These are phyloP conservation scores for Clathrospora elynae DNA, from an alignment of 2,329 filamentous ascomycete species.

Conservation along the genomic window DNA sequence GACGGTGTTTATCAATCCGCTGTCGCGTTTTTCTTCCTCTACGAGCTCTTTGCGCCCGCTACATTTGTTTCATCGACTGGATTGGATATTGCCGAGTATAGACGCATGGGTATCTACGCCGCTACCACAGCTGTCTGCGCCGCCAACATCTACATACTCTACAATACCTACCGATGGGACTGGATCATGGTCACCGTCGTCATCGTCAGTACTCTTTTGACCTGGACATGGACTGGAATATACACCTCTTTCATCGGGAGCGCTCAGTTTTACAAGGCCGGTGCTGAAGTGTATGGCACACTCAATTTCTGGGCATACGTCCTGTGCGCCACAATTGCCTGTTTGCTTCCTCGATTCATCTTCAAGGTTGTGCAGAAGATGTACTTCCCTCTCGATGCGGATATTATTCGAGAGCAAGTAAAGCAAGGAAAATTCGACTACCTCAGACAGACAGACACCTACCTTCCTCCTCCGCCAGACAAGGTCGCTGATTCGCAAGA, in stretches of 20 bases:
- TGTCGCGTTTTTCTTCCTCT: slow-evolving; percentile 91
- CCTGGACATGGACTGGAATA: slow-evolving; percentile 95
- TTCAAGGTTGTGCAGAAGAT: slow-evolving; percentile 91
- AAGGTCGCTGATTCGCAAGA: slow-evolving; percentile 57
- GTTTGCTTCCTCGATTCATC: slow-evolving; percentile 83
- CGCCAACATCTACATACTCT: slow-evolving; percentile 91
- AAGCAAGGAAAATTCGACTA: slow-evolving; percentile 80
- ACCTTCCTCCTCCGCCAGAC: slow-evolving; percentile 51
- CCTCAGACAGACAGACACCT: slow-evolving; percentile 63
- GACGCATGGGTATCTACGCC: slow-evolving; percentile 85
- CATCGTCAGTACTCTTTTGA: slow-evolving; percentile 77
- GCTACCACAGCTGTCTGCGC: slow-evolving; percentile 82
- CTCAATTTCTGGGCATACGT: slow-evolving; percentile 87
- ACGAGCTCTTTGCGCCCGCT: slow-evolving; percentile 73
- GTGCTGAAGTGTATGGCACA: slow-evolving; percentile 76
- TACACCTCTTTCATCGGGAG: slow-evolving; percentile 69
- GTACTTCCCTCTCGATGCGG: slow-evolving; percentile 87
- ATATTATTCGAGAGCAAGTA: slow-evolving; percentile 94
- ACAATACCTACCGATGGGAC: slow-evolving; percentile 98
- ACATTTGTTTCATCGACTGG: slow-evolving; percentile 75
- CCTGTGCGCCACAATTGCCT: slow-evolving; percentile 77
- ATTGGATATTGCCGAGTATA: slow-evolving; percentile 75
- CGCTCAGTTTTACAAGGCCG: slow-evolving; percentile 75
- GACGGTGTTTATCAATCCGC: slow-evolving; percentile 95
- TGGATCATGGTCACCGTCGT: slow-evolving; percentile 91